Evolutionary conservation across 2,329 filamentous ascomycete species (phyloP), one percentile per base, ranked within the genome.

Genomic region (Beauveria australis): DNA sequence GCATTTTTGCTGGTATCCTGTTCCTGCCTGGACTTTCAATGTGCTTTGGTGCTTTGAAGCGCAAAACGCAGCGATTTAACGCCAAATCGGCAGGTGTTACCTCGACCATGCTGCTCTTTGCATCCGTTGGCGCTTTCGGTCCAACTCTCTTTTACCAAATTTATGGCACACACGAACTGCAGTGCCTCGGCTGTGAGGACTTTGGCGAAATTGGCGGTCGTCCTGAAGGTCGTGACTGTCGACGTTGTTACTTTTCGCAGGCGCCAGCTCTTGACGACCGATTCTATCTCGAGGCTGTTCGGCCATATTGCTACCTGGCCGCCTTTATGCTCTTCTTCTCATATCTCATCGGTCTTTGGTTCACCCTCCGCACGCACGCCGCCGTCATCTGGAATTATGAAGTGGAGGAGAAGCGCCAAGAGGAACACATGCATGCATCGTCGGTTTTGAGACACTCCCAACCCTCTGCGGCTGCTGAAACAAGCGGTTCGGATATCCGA

Each of bases 71-170:
- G 72, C 88, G 94, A 47, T 99, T 99, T 81, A 99, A 99, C 71
- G 92, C 94, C 64, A 91, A 88, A 69, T 97, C 93, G 40, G 94
- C 94, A 33, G 92, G 94, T 71, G 94, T 97, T 40, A 97, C 93
- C 0, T 97, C 92, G 2, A 99, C 94, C 0, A 99, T 99, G 94
- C 78, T 99, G 61, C 81, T 99, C 10, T 99, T 99, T 71, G 93
- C 94, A 26, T 89, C 96, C 44, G 94, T 99, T 67, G 93, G 90
- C 63, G 91, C 93, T 9, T 99, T 99, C 74, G 89, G 93, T 0
- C 94, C 94, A 3, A 99, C 94, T 0, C 78, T 99, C 16, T 99
- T 99, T 76, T 99, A 97, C 75, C 93, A 99, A 71, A 96, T 99
- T 64, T 97, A 97, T 73, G 95, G 94, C 67, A 96, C 92, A 53